phyloP scores from a whole-genome alignment of 2,329 filamentous ascomycete genomes.

The Westerdykella ornata region DNA sequence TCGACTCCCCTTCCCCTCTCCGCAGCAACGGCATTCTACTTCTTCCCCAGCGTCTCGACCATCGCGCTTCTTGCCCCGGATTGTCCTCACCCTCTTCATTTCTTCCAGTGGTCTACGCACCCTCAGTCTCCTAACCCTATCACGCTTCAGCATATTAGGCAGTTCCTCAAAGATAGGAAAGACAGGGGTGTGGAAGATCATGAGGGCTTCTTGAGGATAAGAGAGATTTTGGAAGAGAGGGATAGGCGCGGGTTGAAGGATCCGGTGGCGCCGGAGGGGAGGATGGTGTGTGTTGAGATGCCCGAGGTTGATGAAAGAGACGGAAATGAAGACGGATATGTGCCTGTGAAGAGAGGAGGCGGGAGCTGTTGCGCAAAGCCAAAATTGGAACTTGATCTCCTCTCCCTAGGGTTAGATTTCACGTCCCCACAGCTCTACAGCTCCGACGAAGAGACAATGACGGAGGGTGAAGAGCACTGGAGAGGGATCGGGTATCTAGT shows the following conservation, averaged over 20 bases:
- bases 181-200: background rate
- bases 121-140: background rate
- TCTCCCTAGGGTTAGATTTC: too few species aligned
- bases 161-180: conserved; percentile 5
- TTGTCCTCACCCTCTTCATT: background rate
- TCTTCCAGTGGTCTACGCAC: conserved; percentile 11
- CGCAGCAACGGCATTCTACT: conserved; percentile 5
- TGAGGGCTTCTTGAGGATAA: background rate
- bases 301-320: background rate
- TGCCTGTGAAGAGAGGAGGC: background rate
- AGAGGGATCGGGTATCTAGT: too few species aligned
- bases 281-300: background rate
- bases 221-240: background rate
- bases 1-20: too few species aligned
- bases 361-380: too few species aligned
- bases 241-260: background rate
- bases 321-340: background rate
- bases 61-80: conserved; percentile 4
- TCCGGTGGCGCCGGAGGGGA: background rate
- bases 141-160: conserved; percentile 9
- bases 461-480: too few species aligned
- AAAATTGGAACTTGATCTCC: too few species aligned
- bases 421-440: too few species aligned
- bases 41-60: conserved; percentile 10
- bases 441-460: too few species aligned